Evolutionary conservation across 192 early-diverging fungal genomes (phyloP).

Genomic region (Gorgonomyces haynaldii): DNA sequence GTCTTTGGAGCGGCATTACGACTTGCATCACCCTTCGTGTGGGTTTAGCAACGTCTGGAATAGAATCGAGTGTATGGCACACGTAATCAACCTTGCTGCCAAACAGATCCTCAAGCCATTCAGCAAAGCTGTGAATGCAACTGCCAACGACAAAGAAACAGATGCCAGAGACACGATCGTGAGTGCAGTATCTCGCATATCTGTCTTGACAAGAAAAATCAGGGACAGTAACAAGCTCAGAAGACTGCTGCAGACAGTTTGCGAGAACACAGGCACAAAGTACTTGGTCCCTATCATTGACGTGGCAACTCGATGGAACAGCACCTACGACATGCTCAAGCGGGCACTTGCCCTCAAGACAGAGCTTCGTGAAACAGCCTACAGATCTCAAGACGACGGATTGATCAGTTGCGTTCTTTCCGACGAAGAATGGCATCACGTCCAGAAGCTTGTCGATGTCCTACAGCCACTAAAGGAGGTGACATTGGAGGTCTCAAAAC

Average conservation of each 20-base stretch:
- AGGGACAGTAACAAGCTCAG: neutral
- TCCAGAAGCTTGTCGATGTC: neutral
- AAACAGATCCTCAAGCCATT: conserved; percentile 1
- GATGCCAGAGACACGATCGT: too few relatives aligned
- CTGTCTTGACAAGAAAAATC: neutral
- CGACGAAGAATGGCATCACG: neutral
- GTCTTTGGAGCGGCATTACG: neutral
- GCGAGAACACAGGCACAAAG: neutral
- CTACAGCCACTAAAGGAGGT: neutral
- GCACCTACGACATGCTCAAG: conserved; percentile 2
- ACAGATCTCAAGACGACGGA: neutral
- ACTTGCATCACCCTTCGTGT: neutral
- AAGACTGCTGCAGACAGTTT: neutral
- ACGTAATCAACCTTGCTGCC: conserved; percentile 2
- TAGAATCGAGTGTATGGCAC: conserved; percentile 4
- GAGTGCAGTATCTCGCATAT: too few relatives aligned
- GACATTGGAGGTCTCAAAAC: neutral
- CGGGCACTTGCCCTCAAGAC: neutral
- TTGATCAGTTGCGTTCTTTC: neutral
- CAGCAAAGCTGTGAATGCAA: too few relatives aligned
- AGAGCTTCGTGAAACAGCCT: neutral
- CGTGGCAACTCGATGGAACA: conserved; percentile 3
- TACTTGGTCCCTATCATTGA: neutral
- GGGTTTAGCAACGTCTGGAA: neutral
- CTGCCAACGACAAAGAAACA: too few relatives aligned